Base-by-base conservation (phyloP, 371 early-diverging fungal genomes). In the Mucor circinelloides region DNA sequence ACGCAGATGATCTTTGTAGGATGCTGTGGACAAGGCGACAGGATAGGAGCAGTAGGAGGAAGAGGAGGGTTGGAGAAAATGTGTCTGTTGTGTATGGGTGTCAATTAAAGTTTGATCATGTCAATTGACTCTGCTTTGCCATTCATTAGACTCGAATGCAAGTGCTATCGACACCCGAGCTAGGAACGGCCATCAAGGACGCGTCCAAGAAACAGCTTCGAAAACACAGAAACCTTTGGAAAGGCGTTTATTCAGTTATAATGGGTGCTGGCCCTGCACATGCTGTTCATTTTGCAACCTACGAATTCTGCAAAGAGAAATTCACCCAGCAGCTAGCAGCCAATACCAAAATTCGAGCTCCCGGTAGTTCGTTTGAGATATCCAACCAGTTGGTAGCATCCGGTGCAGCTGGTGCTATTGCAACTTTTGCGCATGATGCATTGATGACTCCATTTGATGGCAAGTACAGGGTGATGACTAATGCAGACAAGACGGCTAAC, bases 221-320 rank as follows among this genome's bases (percentile, higher is more conserved):
- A 27, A 34, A 63, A 3, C 71, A 75, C 7, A 72, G 75, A 30
- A 76, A 94, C 13, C 81, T 96, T 32, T 98, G 96, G 96, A 83
- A 95, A 42, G 98, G 98, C 19, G 94, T 97, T 6, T 88, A 85
- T 70, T 95, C 95, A 2, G 94, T 97, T 10, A 82, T 96, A 4
- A 61, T 95, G 55, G 97, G 97, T 4, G 96, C 97, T 2, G 98
- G 98, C 0, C 98, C 98, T 15, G 94, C 98, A 0, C 98, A 98
- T 73, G 98, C 98, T 2, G 81, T 98, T 23, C 95, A 96, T 73
- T 98, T 97, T 83, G 94, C 94, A 13, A 91, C 93, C 2, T 98
- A 97, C 71, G 98, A 98, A 72, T 84, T 90, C 27, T 91, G 89
- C 65, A 97, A 97, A 83, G 85, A 85, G 30, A 64, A 83, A 7